A percentile compares a stretch with the other conserved stretches of the same genome.
phyloP scores from a whole-genome alignment of 306 rosid genomes.

The Malus domestica region DNA sequence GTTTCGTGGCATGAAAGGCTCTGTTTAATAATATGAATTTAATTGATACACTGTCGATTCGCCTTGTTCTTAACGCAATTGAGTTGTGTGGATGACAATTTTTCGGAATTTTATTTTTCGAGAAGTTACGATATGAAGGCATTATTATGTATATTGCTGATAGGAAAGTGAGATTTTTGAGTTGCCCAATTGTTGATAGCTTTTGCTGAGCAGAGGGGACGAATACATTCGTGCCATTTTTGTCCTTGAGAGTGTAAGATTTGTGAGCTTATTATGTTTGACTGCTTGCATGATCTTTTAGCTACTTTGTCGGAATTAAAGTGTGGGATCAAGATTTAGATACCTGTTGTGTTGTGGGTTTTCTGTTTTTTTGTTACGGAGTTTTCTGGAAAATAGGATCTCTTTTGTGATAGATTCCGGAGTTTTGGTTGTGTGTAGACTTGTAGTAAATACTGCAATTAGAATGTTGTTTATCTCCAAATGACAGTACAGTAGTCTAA shows the following conservation, averaged over 20 bases:
- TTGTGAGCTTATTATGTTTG: not conserved
- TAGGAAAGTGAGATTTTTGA: not conserved
- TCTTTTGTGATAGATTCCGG: not conserved
- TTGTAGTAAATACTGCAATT: not conserved
- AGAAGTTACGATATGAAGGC: too few species aligned
- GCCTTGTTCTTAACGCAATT: slow-evolving; percentile 20
- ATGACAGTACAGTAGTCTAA: not conserved
- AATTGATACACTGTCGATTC: slow-evolving; percentile 4
- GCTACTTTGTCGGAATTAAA: not conserved
- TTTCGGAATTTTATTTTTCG: slow-evolving; percentile 12
- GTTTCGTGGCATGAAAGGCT: not conserved
- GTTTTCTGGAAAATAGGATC: not conserved
- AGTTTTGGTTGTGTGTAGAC: not conserved
- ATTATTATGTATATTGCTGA: not conserved
- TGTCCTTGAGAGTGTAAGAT: not conserved
- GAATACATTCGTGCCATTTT: not conserved
- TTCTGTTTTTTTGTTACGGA: not conserved
- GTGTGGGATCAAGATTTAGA: not conserved
- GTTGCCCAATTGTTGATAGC: not conserved
- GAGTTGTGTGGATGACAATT: slow-evolving; percentile 13
- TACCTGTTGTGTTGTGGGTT: not conserved
- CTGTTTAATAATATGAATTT: not conserved
- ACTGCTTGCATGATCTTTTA: not conserved
- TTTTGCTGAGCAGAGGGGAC: not conserved
- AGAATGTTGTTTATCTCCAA: not conserved